Conservation (phyloP, 208 protist genomes). For the Leishmania braziliensis region DNA sequence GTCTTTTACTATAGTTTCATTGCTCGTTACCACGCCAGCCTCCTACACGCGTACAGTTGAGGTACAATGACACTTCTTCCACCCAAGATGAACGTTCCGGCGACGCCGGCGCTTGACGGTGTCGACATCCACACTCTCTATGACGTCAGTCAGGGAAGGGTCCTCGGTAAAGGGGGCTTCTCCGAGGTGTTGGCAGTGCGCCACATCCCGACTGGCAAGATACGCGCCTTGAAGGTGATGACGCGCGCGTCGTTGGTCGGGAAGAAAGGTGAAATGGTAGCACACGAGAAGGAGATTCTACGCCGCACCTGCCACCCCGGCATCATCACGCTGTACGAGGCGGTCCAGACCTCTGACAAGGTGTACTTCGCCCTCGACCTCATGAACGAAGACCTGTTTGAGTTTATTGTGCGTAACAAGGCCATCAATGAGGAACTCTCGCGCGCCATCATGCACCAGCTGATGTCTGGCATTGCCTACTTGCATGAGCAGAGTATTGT, state of each 20-base stretch:
- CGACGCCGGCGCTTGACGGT: slow-evolving; percentile 70
- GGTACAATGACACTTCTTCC: slow-evolving; percentile 24
- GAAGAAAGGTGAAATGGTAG: slow-evolving; percentile 83
- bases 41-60: neutral
- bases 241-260: slow-evolving; percentile 55
- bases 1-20: neutral
- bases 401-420: slow-evolving; percentile 84
- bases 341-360: slow-evolving; percentile 53
- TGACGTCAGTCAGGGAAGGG: slow-evolving; percentile 51
- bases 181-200: slow-evolving; percentile 71
- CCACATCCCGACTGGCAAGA: slow-evolving; percentile 60
- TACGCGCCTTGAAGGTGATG: slow-evolving; percentile 85
- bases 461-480: slow-evolving; percentile 75
- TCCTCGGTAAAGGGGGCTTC: slow-evolving; percentile 85
- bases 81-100: slow-evolving; percentile 56
- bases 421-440: slow-evolving; percentile 68
- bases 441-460: slow-evolving; percentile 64
- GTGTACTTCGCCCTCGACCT: slow-evolving; percentile 89
- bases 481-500: slow-evolving; percentile 83
- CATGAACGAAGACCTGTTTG: slow-evolving; percentile 86
- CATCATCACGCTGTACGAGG: slow-evolving; percentile 87
- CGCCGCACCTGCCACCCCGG: slow-evolving; percentile 74
- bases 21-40: neutral
- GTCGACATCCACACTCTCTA: slow-evolving; percentile 68
- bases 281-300: slow-evolving; percentile 89